Evolutionary conservation across 2,329 filamentous ascomycete genomes (phyloP), one percentile per base, ranked within the genome.

Genomic region (Colletotrichum lentis): DNA sequence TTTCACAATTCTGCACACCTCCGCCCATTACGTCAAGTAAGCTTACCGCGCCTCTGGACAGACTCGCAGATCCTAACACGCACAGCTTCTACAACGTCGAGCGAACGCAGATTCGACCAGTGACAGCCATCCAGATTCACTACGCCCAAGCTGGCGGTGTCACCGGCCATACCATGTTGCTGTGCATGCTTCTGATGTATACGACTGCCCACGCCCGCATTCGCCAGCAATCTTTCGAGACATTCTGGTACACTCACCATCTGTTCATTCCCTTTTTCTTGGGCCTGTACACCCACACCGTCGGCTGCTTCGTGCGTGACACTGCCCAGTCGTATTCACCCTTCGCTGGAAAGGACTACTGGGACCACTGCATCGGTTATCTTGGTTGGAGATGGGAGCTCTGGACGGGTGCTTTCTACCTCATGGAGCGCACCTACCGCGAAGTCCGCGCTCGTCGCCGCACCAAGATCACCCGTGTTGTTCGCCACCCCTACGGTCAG

Each of bases 131-230:
- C 7, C 86, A 98, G 76, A 97, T 98, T 71, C 96, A 98, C 79
- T 99, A 97, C 78, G 86, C 88, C 1, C 88, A 97, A 76, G 87
- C 94, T 57, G 94, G 93, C 74, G 96, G 96, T 69, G 91, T 98
- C 70, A 99, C 96, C 2, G 96, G 96, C 7, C 96, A 99, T 79
- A 87, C 97, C 70, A 99, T 99, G 96, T 87, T 98, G 31, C 85
- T 99, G n/a, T 98, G 94, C 85, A 99, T 99, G 96, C 83, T 99
- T 71, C 82, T 99, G 71, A 99, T 99, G 86, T 99, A 97, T 81
- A 99, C 96, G 1, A 97, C 94, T 0, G 91, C 96, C 3, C 96
- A 99, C 77, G 87, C 91, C 74, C 91, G 93, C 72, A 98, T 99
- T 72, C 91, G 96, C 62, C 95, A 98, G 77, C 96, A 99, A 77